Base-by-base conservation (phyloP, 129 eudicot species). In the Centaurea solstitialis region DNA sequence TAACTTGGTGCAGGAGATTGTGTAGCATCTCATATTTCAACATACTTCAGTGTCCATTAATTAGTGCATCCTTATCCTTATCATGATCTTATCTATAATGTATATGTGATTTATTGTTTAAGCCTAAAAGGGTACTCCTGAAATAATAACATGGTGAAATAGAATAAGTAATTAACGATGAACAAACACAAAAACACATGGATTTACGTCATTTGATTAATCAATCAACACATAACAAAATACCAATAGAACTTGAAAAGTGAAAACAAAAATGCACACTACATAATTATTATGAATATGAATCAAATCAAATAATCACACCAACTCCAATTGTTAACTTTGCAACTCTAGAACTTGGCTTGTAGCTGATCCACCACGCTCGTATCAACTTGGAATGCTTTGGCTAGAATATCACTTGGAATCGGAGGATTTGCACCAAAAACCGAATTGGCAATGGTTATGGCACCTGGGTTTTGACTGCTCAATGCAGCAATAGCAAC, bases 391-490 rank as follows among this genome's bases (percentile, higher is more conserved):
- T 87, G 90, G 40, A 87, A 83, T 6, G 90, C 87, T 72, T 39
- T 83, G n/a, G 85, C 85, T 26, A 87, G 72, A n/a, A n/a, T n/a
- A n/a, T n/a, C n/a, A n/a, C n/a, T n/a, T n/a, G n/a, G n/a, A n/a
- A n/a, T n/a, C n/a, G 78, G 26, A 28, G 82, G 82, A 70, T 76
- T 86, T 33, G 89, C 76, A 38, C 89, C 89, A 26, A 83, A 86
- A 38, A 86, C 87, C 23, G 87, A 39, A 53, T 67, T 83, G 15
- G 80, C 87, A 22, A 83, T 79, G 38, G 89, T 79, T 59, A 86
- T 83, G 7, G 77, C 89, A 37, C 89, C 89, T 15, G 89, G 89
- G 41, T 86, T 82, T 71, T 83, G 87, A 72, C 90, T 82, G 47
- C 87, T 86, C 37, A 86, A 76, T 30, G 82, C 90, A 21, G 85